These are phyloP conservation scores for Dactylellina sp. DNA, from an alignment of 2,329 filamentous ascomycete genomes.

Conservation along the genomic window DNA sequence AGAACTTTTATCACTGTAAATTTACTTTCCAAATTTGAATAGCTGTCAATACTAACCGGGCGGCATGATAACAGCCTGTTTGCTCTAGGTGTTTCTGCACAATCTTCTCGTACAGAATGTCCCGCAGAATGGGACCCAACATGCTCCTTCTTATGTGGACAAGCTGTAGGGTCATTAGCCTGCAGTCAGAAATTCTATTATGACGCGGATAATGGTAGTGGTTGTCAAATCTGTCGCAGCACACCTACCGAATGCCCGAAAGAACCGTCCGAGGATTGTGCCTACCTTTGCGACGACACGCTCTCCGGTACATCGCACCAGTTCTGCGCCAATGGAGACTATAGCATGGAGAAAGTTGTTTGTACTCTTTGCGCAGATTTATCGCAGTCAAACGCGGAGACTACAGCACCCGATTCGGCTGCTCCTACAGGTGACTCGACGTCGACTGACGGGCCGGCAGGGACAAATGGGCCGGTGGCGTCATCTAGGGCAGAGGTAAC, in stretches of 20 bases:
- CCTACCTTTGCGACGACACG: constrained; percentile 6
- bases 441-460: not conserved
- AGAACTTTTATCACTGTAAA: not conserved
- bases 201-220: constrained; percentile 3
- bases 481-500: too few relatives aligned
- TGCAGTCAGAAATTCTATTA: constrained; percentile 13
- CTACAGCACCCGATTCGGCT: not conserved
- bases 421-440: not conserved
- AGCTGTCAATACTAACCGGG: not conserved
- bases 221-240: constrained; percentile 12
- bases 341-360: constrained; percentile 1
- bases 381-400: not conserved
- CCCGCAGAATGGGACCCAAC: constrained; percentile 6
- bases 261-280: constrained; percentile 3
- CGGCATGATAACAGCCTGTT: not conserved
- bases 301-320: constrained; percentile 6
- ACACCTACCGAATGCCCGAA: constrained; percentile 6
- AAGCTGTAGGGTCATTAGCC: not conserved
- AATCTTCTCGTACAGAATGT: not conserved
- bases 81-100: not conserved
- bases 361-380: not conserved
- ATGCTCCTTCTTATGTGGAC: constrained; percentile 13
- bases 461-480: too few relatives aligned
- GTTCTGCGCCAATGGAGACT: constrained; percentile 13
- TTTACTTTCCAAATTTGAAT: not conserved